Percentiles rank a stretch among this genome's conserved stretches.
phyloP scores from a whole-genome alignment of 805 yeast genomes.

The Kazachstania kunashirensis region DNA sequence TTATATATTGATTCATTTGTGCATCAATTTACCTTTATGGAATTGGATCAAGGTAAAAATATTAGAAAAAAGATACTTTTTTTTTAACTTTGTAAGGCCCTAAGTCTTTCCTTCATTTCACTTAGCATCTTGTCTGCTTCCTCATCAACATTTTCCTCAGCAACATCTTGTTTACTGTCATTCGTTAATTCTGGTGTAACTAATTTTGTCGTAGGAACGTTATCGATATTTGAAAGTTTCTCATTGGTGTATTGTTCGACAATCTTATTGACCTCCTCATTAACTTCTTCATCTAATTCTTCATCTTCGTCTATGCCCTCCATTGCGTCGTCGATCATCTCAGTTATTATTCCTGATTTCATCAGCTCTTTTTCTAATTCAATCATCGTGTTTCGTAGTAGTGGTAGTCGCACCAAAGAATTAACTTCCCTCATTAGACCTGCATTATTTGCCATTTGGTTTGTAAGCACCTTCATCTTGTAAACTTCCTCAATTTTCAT shows the following conservation, averaged over 20 bases:
- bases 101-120: constrained; percentile 82
- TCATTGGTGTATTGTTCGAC: constrained; percentile 37
- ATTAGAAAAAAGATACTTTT: no score
- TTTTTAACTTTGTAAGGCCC: constrained; percentile 59
- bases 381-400: constrained; percentile 70
- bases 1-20: neutral
- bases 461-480: constrained; percentile 72
- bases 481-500: constrained; percentile 90
- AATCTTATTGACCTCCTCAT: constrained; percentile 54
- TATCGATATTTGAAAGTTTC: constrained; percentile 33
- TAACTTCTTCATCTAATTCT: constrained; percentile 56
- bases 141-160: constrained; percentile 39
- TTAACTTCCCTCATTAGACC: constrained; percentile 85
- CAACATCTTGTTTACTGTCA: constrained; percentile 30
- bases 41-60: no score
- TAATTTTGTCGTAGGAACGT: constrained; percentile 27
- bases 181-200: constrained; percentile 6
- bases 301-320: constrained; percentile 63
- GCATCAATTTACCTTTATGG: no score
- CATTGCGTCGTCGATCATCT: constrained; percentile 87
- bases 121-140: constrained; percentile 68
- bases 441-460: constrained; percentile 69
- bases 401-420: constrained; percentile 66
- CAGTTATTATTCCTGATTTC: constrained; percentile 80
- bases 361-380: constrained; percentile 79